These are phyloP conservation scores for Penicillium hesseltinei DNA, from an alignment of 2,329 filamentous ascomycete genomes.

Conservation along the genomic window DNA sequence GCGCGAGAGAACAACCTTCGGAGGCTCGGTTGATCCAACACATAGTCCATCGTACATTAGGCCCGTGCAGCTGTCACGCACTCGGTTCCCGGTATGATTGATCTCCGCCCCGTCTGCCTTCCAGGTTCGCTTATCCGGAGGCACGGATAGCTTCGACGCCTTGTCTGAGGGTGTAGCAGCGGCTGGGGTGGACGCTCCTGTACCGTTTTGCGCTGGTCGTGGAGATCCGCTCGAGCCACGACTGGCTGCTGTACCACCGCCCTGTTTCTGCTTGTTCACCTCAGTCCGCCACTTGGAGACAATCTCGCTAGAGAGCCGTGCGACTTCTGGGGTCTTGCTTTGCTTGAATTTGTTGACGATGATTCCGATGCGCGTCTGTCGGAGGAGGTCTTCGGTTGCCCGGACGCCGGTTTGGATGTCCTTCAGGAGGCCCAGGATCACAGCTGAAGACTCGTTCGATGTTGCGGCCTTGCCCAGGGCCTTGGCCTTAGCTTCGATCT, in stretches of 20 bases:
- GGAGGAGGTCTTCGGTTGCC: slow-evolving; percentile 84
- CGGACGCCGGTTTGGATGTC: slow-evolving; percentile 75
- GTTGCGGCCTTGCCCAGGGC: slow-evolving; percentile 75
- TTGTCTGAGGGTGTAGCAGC: slow-evolving; percentile 47
- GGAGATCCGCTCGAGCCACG: slow-evolving; percentile 41
- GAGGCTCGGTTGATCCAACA: slow-evolving; percentile 58
- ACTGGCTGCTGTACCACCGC: slow-evolving; percentile 39
- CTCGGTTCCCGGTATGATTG: slow-evolving; percentile 69
- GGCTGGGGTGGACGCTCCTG: slow-evolving; percentile 50
- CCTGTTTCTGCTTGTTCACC: slow-evolving; percentile 49
- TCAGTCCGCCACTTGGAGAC: slow-evolving; percentile 65
- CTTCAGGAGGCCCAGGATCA: slow-evolving; percentile 71
- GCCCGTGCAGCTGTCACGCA: slow-evolving; percentile 81
- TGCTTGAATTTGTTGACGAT: slow-evolving; percentile 81
- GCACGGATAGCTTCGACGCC: slow-evolving; percentile 54
- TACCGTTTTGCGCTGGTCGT: slow-evolving; percentile 52
- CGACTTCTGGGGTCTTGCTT: slow-evolving; percentile 72
- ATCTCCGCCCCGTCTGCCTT: slow-evolving; percentile 77
- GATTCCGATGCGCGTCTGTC: slow-evolving; percentile 88
- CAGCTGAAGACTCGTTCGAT: slow-evolving; percentile 70
- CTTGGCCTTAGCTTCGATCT: slow-evolving; percentile 74
- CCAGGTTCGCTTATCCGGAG: slow-evolving; percentile 75
- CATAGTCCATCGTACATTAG: slow-evolving; percentile 93
- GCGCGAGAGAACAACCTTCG: slow-evolving; percentile 65
- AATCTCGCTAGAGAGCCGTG: slow-evolving; percentile 73